Evolutionary conservation across 345 rosid species (phyloP), one percentile per base, ranked within the genome.

Genomic region (Citrus sinensis): DNA sequence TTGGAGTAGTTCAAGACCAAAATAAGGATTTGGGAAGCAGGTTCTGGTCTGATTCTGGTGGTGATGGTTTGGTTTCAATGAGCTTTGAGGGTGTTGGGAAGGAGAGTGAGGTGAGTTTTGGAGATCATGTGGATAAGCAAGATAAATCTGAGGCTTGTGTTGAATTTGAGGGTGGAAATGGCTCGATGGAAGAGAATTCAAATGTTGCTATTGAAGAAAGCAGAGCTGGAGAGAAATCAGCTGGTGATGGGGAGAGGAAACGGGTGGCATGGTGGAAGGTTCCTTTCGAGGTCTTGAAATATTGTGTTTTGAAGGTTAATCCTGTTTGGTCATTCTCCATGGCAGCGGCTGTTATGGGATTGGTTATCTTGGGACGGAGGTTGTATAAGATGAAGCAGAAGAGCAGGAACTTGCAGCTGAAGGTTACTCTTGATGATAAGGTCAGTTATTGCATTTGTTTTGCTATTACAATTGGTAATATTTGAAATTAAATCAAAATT

Each of bases 261-360:
- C 73, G 77, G 73, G 80, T 83, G 0, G 87, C 79, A 9, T 96
- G 97, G 99, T 96, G 98, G 99, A 96, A 91, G 85, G 85, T 93
- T 72, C 98, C 99, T 27, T 82, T 91, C 49, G 97, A 96, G 83
- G 64, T 96, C 76, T 78, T 96, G 80, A 93, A 88, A 80, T 92
- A 82, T 79, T 91, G 93, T 86, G 88, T 89, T 76, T 88, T 92
- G 70, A 91, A 87, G 88, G 89, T 88, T 54, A 87, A 88, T 62
- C 99, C 97, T 71, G 77, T 89, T 77, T 96, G 97, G 98, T 87
- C 98, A 62, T 80, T 96, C 82, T 94, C 99, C 11, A 85, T 96
- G 84, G 97, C 97, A 11, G 98, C 98, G 32, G 97, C 99, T 78
- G 74, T 96, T 62, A 81, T 96, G 87, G 99, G 97, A 29, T 81